Evolutionary conservation across 2,329 filamentous ascomycete genomes (phyloP).

Genomic region (Gnomoniopsis smithogilvyi): DNA sequence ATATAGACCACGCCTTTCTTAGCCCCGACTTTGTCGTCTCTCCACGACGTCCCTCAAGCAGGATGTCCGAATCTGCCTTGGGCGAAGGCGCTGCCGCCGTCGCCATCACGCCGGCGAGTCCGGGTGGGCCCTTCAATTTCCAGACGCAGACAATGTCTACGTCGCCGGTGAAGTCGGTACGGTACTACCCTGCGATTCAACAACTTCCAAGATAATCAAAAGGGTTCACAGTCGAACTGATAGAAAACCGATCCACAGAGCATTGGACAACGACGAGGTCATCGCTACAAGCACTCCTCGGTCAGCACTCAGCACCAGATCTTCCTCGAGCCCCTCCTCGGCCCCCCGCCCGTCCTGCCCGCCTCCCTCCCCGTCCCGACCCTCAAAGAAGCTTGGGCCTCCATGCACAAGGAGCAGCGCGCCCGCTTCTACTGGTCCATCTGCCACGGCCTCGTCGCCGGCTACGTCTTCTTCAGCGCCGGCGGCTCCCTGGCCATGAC

Average conservation of each 20-base stretch:
- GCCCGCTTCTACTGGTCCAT: constrained; percentile 83
- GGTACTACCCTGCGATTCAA: constrained; percentile 30
- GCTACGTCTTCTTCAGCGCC: constrained; percentile 81
- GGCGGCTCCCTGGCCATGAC: constrained; percentile 87
- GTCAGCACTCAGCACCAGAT: constrained; percentile 88
- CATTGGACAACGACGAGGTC: constrained; percentile 85
- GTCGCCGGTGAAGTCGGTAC: constrained; percentile 72
- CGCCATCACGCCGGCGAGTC: constrained; percentile 20
- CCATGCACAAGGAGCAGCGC: constrained; percentile 86
- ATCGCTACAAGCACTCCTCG: constrained; percentile 97
- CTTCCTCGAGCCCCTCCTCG: constrained; percentile 85
- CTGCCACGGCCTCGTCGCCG: constrained; percentile 80
- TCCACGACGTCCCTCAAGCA: constrained; percentile 24
- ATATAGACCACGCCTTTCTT: constrained; percentile 24
- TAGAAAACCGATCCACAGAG: constrained; percentile 51
- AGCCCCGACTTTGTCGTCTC: constrained; percentile 22
- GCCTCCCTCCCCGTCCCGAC: constrained; percentile 92
- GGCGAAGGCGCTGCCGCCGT: constrained; percentile 23
- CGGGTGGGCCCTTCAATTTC: constrained; percentile 84
- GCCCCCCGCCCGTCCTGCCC: constrained; percentile 83
- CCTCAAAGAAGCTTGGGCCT: constrained; percentile 78
- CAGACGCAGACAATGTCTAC: constrained; percentile 76
- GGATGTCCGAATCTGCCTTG: constrained; percentile 32
- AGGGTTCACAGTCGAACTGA: background rate
- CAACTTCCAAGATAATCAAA: background rate